A percentile compares a stretch with the other conserved stretches of the same genome.
phyloP scores from a whole-genome alignment of 345 rosid genomes.

The Streptanthus diversifolius region DNA sequence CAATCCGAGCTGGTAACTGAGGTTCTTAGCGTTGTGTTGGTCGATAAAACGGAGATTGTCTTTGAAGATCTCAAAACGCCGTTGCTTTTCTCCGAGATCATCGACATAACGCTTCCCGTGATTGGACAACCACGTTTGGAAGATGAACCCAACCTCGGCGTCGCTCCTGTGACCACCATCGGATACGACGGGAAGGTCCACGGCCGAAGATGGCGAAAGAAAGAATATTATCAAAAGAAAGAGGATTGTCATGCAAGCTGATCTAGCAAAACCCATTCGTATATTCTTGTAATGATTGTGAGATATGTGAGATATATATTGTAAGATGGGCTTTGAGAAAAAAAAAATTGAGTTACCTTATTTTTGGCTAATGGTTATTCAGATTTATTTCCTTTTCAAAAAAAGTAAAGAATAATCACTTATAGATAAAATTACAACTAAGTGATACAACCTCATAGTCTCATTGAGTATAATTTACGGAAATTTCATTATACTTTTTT shows the following conservation, averaged over 20 bases:
- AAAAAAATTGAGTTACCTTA: background rate
- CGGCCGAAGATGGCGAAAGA: slow-evolving; percentile 45
- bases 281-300: background rate
- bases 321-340: background rate
- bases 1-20: slow-evolving; percentile 57
- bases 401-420: background rate
- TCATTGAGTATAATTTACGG: too few species aligned
- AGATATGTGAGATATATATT: background rate
- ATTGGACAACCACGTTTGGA: slow-evolving; percentile 65
- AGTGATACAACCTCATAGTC: too few species aligned
- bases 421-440: background rate
- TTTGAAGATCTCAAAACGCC: slow-evolving; percentile 60
- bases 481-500: too few species aligned
- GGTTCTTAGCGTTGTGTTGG: slow-evolving; percentile 61
- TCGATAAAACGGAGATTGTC: slow-evolving; percentile 78
- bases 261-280: slow-evolving; percentile 36
- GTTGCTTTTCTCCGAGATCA: slow-evolving; percentile 65
- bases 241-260: slow-evolving; percentile 32
- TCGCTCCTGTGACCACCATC: slow-evolving; percentile 51
- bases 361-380: background rate
- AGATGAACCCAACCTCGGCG: slow-evolving; percentile 50
- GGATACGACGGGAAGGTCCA: slow-evolving; percentile 53
- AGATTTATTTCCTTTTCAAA: background rate
- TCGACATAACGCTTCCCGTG: slow-evolving; percentile 57
- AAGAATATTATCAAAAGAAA: slow-evolving; percentile 36